These are phyloP conservation scores for Talaromyces albobiverticillius DNA, from an alignment of 2,329 filamentous ascomycete genomes.

Conservation along the genomic window DNA sequence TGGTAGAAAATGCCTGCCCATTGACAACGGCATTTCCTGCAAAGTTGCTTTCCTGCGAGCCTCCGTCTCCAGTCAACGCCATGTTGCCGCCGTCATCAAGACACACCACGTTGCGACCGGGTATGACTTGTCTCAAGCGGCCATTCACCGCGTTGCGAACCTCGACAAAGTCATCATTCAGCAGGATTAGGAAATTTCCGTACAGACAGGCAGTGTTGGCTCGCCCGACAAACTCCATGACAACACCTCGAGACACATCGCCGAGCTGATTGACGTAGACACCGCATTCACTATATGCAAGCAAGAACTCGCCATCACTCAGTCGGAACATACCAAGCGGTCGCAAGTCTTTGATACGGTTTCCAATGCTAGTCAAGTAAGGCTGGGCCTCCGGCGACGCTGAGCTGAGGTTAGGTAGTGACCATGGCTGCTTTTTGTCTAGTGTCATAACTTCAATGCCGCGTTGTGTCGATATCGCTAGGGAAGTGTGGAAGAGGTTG, in stretches of 20 bases:
- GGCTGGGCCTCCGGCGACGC: constrained; percentile 58
- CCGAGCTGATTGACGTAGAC: constrained; percentile 99
- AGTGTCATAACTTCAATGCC: constrained; percentile 95
- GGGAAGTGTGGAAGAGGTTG: constrained; percentile 92
- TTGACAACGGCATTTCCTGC: constrained; percentile 33
- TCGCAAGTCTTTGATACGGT: constrained; percentile 75
- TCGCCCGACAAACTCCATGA: constrained; percentile 98
- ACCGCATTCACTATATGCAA: constrained; percentile 92
- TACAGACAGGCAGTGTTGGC: constrained; percentile 85
- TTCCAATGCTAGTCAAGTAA: constrained; percentile 79
- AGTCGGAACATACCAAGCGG: constrained; percentile 96
- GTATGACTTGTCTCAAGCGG: constrained; percentile 86
- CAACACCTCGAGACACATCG: constrained; percentile 86
- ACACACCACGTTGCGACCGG: constrained; percentile 83
- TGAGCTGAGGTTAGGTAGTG: constrained; percentile 72
- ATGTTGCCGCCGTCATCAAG: constrained; percentile 70
- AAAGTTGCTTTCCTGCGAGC: constrained; percentile 12
- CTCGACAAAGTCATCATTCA: constrained; percentile 95
- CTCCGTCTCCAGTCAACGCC: not conserved
- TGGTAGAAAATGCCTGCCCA: constrained; percentile 17
- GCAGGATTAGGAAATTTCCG: constrained; percentile 85
- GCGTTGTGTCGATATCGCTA: constrained; percentile 85
- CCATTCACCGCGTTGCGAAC: constrained; percentile 96
- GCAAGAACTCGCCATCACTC: constrained; percentile 85
- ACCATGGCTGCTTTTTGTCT: constrained; percentile 95